These are phyloP conservation scores for Aspergillus luchuensis DNA, from an alignment of 2,329 filamentous ascomycete genomes.

Conservation along the genomic window DNA sequence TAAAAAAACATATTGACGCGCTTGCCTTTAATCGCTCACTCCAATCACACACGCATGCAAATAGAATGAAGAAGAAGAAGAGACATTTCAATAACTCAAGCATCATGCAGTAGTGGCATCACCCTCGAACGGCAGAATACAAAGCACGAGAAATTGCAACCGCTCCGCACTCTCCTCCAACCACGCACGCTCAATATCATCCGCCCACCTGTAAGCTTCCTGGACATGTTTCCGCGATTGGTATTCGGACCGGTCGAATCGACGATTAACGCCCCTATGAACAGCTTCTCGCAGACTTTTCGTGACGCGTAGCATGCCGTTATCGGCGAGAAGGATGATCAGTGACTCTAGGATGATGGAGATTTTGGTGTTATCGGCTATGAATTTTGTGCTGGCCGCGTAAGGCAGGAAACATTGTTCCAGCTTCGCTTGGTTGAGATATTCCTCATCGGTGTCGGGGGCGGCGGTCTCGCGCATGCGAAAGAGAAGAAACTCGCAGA, in stretches of 20 bases:
- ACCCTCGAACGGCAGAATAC: slow-evolving; percentile 25
- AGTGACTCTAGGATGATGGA: slow-evolving; percentile 69
- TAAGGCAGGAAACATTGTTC: slow-evolving; percentile 66
- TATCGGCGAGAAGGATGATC: slow-evolving; percentile 54
- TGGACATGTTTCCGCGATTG: slow-evolving; percentile 48
- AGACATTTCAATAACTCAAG: background rate
- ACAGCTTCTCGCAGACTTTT: slow-evolving; percentile 48
- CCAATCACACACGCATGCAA: too few species aligned
- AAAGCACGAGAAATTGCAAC: slow-evolving; percentile 40
- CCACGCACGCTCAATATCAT: slow-evolving; percentile 42
- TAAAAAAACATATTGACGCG: too few species aligned
- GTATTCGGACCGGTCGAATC: slow-evolving; percentile 49
- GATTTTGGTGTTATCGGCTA: slow-evolving; percentile 72
- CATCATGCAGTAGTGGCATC: background rate
- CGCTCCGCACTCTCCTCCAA: slow-evolving; percentile 46
- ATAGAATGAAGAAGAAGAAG: too few species aligned
- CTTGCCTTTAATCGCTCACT: too few species aligned
- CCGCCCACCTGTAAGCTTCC: slow-evolving; percentile 16
- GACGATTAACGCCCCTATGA: slow-evolving; percentile 55
- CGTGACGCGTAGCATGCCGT: slow-evolving; percentile 36
- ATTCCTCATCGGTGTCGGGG: slow-evolving; percentile 41
- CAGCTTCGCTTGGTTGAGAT: slow-evolving; percentile 54
- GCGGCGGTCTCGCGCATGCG: slow-evolving; percentile 51
- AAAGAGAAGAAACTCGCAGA: slow-evolving; percentile 57
- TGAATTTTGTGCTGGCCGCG: slow-evolving; percentile 61